phyloP scores from a whole-genome alignment of 2,329 filamentous ascomycete genomes.

The Teratosphaeria nubilosa region DNA sequence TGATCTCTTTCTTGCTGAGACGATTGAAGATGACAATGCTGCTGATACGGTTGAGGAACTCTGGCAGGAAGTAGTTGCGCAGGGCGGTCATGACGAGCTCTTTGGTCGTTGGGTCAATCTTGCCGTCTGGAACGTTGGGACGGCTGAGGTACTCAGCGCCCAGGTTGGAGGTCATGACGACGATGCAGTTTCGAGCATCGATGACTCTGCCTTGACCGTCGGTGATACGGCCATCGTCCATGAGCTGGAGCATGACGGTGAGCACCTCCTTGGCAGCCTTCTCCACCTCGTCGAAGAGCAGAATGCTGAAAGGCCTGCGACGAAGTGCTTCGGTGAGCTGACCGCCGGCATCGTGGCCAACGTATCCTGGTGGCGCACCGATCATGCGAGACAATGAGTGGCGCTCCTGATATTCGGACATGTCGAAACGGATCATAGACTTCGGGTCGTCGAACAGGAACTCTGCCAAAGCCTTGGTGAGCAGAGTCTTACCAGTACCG shows the following conservation, averaged over 20 bases:
- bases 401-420: slow-evolving; percentile 98
- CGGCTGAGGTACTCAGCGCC: slow-evolving; percentile 88
- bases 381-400: slow-evolving; percentile 96
- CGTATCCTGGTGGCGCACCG: slow-evolving; percentile 90
- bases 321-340: slow-evolving; percentile 92
- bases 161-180: slow-evolving; percentile 97
- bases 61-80: slow-evolving; percentile 92
- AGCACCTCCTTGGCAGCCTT: slow-evolving; percentile 97
- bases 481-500: slow-evolving; percentile 92
- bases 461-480: slow-evolving; percentile 93
- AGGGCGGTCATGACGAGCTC: slow-evolving; percentile 87
- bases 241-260: slow-evolving; percentile 95
- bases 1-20: slow-evolving; percentile 78
- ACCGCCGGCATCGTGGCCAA: slow-evolving; percentile 90
- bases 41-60: slow-evolving; percentile 97
- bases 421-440: slow-evolving; percentile 97
- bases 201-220: slow-evolving; percentile 93
- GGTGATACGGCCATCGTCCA: slow-evolving; percentile 98
- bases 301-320: slow-evolving; percentile 90
- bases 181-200: slow-evolving; percentile 95
- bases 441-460: slow-evolving; percentile 97
- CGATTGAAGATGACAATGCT: slow-evolving; percentile 98
- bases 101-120: slow-evolving; percentile 72
- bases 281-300: slow-evolving; percentile 96
- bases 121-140: slow-evolving; percentile 66